phyloP scores from a whole-genome alignment of 257 asterid species.

The Rubia yunnanensis region DNA sequence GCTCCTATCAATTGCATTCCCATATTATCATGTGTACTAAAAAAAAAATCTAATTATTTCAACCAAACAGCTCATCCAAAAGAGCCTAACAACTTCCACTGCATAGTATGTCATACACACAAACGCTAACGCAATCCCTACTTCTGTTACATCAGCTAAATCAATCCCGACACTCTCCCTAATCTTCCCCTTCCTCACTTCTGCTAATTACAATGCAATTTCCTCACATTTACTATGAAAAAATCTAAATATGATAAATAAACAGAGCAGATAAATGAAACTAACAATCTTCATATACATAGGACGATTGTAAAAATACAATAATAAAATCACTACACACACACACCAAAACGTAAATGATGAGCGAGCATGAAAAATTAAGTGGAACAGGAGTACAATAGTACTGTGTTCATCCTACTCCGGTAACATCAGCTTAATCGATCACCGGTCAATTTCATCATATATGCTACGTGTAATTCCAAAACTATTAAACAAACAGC shows the following conservation, averaged over 20 bases:
- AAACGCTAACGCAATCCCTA: neutral
- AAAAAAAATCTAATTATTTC: neutral
- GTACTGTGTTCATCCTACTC: no score
- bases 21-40: conserved; percentile 13
- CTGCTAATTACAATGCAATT: neutral
- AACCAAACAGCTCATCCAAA: neutral
- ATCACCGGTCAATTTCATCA: neutral
- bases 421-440: no score
- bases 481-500: neutral
- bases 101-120: neutral
- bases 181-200: neutral
- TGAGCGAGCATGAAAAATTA: no score
- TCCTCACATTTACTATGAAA: no score
- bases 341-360: no score
- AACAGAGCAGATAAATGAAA: neutral
- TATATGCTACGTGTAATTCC: no score
- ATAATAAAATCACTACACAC: no score
- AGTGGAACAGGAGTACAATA: no score
- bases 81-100: neutral
- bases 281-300: neutral
- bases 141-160: no score
- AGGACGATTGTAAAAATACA: neutral
- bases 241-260: neutral
- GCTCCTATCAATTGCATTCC: conserved; percentile 47
- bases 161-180: neutral